Base-by-base conservation (phyloP, 371 early-diverging fungal species). In the Chytridium lagenaria region DNA sequence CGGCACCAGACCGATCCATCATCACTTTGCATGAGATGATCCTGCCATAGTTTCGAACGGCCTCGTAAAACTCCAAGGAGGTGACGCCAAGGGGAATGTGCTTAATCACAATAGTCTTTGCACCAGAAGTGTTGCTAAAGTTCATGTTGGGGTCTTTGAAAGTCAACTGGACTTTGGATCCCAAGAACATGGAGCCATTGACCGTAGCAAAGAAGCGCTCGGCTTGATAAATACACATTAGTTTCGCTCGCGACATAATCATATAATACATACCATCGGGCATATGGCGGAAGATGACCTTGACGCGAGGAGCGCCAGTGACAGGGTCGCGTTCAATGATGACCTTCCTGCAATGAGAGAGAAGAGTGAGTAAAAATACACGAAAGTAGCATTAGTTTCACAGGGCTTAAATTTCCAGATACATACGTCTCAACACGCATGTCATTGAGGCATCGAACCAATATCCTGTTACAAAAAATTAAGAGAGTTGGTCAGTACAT, bases 21-120 rank as follows among this genome's bases (percentile, higher is more conserved):
- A 82, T 75, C 51, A 80, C 83, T 40, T 80, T 80, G 77, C 83
- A 82, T 19, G 77, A 78, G 28, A 82, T 82, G 59, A 82, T 82
- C 28, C 78, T 59, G 57, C 83, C 83, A 44, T 65, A 75, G 2
- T 31, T 31, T n/a, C 78, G 75, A 2, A 80, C 83, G 2, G 63
- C 33, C 33, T 78, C 78, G 76, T 77, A 75, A 55, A 80, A 72
- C 1, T 76, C 80, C 31, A 82, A 67, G 5, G 80, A 80, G 22
- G 78, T 80, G 38, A 75, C 67, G 19, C 78, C 78, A 7, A 82
- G 73, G 1, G 83, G 77, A 51, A 82, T 78, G 67, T 78, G 80
- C 59, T 78, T 78, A 39, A 76, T 75, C 0, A 82, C 76, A 52
- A 82, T 75, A 31, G 76, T 66, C 59, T 80, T 80, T 49, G 80